Evolutionary conservation across 2,329 filamentous ascomycete species (phyloP).

Genomic region (Sporothrix inflata): DNA sequence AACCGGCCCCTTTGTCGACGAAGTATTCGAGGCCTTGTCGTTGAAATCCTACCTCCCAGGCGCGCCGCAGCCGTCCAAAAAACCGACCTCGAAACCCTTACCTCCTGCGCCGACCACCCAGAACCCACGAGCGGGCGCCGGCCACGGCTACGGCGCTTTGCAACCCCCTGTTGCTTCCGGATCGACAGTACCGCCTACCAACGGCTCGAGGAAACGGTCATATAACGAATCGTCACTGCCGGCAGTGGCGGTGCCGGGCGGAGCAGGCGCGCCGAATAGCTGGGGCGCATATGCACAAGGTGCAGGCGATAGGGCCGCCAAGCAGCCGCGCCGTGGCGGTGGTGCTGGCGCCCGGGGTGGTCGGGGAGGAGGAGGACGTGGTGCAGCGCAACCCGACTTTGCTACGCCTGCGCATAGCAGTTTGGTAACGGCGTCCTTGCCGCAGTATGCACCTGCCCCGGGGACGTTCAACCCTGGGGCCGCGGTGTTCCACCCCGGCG

Average conservation of each 20-base stretch:
- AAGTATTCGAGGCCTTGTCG: conserved; percentile 68
- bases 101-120: conserved; percentile 27
- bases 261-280: conserved; percentile 41
- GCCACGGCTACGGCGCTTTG: neutral
- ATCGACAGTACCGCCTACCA: conserved; percentile 9
- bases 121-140: neutral
- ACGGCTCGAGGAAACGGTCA: conserved; percentile 54
- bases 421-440: neutral
- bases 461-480: conserved; percentile 8
- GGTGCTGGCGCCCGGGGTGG: conserved; percentile 32
- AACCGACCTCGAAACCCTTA: conserved; percentile 23
- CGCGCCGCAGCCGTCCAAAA: conserved; percentile 42
- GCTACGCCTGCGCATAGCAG: neutral
- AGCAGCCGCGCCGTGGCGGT: conserved; percentile 62
- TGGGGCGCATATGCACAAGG: conserved; percentile 42
- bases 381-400: conserved; percentile 28
- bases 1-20: conserved; percentile 66
- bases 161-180: neutral
- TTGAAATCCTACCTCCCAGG: conserved; percentile 65
- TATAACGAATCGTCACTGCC: conserved; percentile 50
- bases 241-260: neutral
- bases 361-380: conserved; percentile 40
- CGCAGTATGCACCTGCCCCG: neutral
- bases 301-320: conserved; percentile 52
- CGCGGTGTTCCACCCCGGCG: neutral